These are phyloP conservation scores for Penicillium sp. DNA, from an alignment of 2,329 filamentous ascomycete species.

Conservation along the genomic window DNA sequence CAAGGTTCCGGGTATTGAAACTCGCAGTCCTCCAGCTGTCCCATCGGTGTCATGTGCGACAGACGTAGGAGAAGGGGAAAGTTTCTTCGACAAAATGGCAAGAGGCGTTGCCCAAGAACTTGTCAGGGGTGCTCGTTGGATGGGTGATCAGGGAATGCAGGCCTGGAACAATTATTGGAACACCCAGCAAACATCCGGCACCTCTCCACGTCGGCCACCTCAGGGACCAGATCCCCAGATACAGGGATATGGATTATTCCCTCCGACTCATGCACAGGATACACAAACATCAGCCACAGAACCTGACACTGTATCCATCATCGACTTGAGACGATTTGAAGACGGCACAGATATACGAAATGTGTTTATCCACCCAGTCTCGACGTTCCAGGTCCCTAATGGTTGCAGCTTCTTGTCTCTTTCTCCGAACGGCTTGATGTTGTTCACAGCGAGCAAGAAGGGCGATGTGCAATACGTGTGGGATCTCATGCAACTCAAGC, in stretches of 20 bases:
- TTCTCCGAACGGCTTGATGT: constrained; percentile 48
- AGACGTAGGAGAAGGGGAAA: constrained; percentile 50
- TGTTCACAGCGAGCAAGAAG: constrained; percentile 51
- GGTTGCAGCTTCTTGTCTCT: constrained; percentile 53
- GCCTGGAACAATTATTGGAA: constrained; percentile 54
- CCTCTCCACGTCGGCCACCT: constrained; percentile 32
- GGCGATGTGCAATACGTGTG: constrained; percentile 53
- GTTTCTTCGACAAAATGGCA: constrained; percentile 49
- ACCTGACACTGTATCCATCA: constrained; percentile 48
- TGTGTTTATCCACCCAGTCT: constrained; percentile 38
- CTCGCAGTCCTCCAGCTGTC: constrained; percentile 43
- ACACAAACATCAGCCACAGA: constrained; percentile 39
- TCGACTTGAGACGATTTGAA: constrained; percentile 48
- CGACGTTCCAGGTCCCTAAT: constrained; percentile 50
- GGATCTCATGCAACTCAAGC: constrained; percentile 51
- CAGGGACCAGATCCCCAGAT: constrained; percentile 32
- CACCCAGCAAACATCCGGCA: constrained; percentile 39
- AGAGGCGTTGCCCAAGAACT: constrained; percentile 52
- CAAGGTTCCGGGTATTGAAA: constrained; percentile 44
- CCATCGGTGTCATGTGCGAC: constrained; percentile 47
- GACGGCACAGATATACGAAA: constrained; percentile 39
- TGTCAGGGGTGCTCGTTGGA: constrained; percentile 50
- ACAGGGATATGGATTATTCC: constrained; percentile 41
- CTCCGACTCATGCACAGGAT: constrained; percentile 49
- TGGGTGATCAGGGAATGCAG: constrained; percentile 51